Evolutionary conservation across 257 asterid species (phyloP), one percentile per base, ranked within the genome.

Genomic region (Rauvolfia tetraphylla): DNA sequence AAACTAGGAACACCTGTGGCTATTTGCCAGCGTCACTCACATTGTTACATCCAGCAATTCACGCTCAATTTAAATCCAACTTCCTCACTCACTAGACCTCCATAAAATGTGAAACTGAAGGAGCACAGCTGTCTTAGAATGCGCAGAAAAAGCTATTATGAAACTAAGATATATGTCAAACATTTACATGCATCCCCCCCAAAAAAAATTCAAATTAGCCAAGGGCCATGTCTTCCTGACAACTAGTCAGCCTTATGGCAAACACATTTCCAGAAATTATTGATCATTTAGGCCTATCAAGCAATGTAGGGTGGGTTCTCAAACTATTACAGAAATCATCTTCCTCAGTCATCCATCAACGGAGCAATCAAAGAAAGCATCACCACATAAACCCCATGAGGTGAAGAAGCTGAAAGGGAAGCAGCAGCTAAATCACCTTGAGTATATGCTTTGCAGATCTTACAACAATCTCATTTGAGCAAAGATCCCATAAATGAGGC

Each of bases 401-500:
- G 23, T 29, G 42, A 49, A 48, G 61, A 77, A 72, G 80, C 49
- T 39, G 75, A 81, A 75, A 71, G 67, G 70, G 48, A 58, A 83
- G 57, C 72, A 58, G 39, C 72, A 77, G 48, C 27, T 10, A 58
- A n/a, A 76, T 87, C 87, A 93, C 98, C 97, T 89, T 93, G 82
- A 92, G 75, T 46, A 92, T 85, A 80, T 92, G 98, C 88, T 93
- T 93, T 36, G 97, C 97, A 75, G 96, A 92, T 87, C 98, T 88
- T 78, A 90, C 93, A 75, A 89, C 86, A 59, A 93, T 90, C 86
- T 93, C 98, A 79, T 80, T 92, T 84, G 89, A 87, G 81, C 96
- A 90, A 75, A 93, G 91, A 77, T 92, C 96, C 98, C 97, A 89
- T 56, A 93, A 79, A 83, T 93, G 97, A 78, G 97, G 97, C 90